phyloP scores from a whole-genome alignment of 106 monocot species.

The Alisma plantagoaquatica region DNA sequence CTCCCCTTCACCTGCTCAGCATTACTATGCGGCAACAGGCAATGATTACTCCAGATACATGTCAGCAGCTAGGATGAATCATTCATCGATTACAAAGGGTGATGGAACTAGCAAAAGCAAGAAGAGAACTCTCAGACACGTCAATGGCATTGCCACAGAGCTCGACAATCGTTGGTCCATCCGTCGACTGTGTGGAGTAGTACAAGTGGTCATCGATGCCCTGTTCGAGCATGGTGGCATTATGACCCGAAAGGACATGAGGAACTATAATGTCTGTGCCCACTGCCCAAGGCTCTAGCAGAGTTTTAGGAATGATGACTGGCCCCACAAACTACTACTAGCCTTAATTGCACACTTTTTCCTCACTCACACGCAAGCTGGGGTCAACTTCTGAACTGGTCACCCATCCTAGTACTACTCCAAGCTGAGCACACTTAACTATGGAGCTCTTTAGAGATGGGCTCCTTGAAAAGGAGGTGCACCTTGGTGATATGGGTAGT shows the following conservation, averaged over 20 bases:
- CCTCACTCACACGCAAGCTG: no score
- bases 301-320: no score
- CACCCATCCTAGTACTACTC: no score
- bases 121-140: slow-evolving; percentile 22
- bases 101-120: background rate
- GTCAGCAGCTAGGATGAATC: background rate
- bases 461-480: no score
- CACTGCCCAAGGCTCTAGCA: no score
- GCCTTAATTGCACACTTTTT: no score
- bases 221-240: slow-evolving; percentile 30
- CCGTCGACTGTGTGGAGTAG: slow-evolving; percentile 41
- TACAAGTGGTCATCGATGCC: slow-evolving; percentile 57
- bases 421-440: no score
- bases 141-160: slow-evolving; percentile 34
- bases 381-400: no score
- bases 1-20: background rate
- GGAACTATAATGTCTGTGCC: no score
- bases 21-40: background rate
- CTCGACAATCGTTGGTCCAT: slow-evolving; percentile 67
- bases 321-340: no score
- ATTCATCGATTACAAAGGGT: background rate
- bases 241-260: slow-evolving; percentile 75
- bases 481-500: no score
- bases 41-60: background rate
- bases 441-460: no score